Conservation (phyloP, 257 asterid species). For the Petrea volubilis region DNA sequence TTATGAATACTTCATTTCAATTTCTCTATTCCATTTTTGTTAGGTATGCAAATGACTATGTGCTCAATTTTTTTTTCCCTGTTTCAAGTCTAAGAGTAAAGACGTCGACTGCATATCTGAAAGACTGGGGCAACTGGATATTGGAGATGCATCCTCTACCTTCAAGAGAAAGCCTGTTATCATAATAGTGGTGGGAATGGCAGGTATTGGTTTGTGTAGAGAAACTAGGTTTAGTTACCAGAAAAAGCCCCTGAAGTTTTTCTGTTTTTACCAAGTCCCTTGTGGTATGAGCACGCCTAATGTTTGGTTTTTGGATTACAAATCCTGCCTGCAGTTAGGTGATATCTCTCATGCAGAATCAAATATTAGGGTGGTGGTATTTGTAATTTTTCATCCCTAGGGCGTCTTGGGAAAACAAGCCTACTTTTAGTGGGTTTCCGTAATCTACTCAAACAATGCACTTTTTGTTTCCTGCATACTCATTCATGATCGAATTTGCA, state of each 20-base stretch:
- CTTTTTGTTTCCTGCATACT: neutral
- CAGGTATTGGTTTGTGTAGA: conserved; percentile 54
- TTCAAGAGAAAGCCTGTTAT: conserved; percentile 85
- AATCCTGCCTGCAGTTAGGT: too few relatives aligned
- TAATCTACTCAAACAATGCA: neutral
- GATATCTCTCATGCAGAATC: too few relatives aligned
- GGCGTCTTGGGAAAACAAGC: too few relatives aligned
- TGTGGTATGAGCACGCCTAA: too few relatives aligned
- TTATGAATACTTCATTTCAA: conserved; percentile 15
- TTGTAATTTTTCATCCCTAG: too few relatives aligned
- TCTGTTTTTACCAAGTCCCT: too few relatives aligned
- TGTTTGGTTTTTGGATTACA: too few relatives aligned
- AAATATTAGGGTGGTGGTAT: too few relatives aligned
- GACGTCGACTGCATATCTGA: conserved; percentile 51
- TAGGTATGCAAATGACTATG: too few relatives aligned
- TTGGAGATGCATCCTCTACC: conserved; percentile 64
- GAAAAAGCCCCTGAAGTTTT: too few relatives aligned
- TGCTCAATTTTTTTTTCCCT: conserved; percentile 7
- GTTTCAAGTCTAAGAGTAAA: conserved; percentile 34
- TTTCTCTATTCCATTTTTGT: neutral
- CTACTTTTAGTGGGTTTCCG: too few relatives aligned
- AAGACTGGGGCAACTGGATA: conserved; percentile 58
- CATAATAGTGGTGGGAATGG: conserved; percentile 94
- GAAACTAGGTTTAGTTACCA: too few relatives aligned
- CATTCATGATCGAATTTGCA: conserved; percentile 15